phyloP scores from a whole-genome alignment of 2,329 filamentous ascomycete species.

The Penicillium capsulatum region DNA sequence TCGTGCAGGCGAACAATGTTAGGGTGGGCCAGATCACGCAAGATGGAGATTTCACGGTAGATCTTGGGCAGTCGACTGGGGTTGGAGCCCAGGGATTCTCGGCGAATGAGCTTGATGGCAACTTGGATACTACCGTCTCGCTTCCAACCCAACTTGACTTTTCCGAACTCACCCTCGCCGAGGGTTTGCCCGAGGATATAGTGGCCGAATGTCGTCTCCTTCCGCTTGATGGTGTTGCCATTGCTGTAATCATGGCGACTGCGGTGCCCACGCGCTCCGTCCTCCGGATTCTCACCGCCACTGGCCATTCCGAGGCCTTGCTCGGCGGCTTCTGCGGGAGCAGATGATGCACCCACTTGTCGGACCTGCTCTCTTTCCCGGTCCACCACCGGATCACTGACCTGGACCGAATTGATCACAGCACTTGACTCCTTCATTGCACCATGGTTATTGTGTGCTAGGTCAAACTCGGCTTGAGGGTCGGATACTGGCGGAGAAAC shows the following conservation, averaged over 20 bases:
- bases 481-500: slow-evolving; percentile 31
- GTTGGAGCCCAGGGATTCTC: slow-evolving; percentile 83
- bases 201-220: slow-evolving; percentile 86
- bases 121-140: slow-evolving; percentile 90
- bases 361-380: slow-evolving; percentile 67
- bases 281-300: slow-evolving; percentile 50
- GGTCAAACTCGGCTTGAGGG: slow-evolving; percentile 36
- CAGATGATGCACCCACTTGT: slow-evolving; percentile 54
- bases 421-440: slow-evolving; percentile 72
- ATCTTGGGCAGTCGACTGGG: slow-evolving; percentile 91
- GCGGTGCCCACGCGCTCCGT: slow-evolving; percentile 33
- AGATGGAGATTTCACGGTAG: slow-evolving; percentile 90
- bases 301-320: slow-evolving; percentile 35
- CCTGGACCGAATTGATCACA: slow-evolving; percentile 70
- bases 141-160: slow-evolving; percentile 98
- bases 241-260: slow-evolving; percentile 58
- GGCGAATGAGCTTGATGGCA: slow-evolving; percentile 94
- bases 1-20: slow-evolving; percentile 97
- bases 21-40: slow-evolving; percentile 81
- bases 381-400: slow-evolving; percentile 71
- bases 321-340: slow-evolving; percentile 41
- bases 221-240: slow-evolving; percentile 59
- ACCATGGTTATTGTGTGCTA: slow-evolving; percentile 54
- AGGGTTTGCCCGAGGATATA: slow-evolving; percentile 95
- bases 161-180: slow-evolving; percentile 96